Conservation (phyloP, 2,329 filamentous ascomycete genomes). For the Elsinoe batatas region DNA sequence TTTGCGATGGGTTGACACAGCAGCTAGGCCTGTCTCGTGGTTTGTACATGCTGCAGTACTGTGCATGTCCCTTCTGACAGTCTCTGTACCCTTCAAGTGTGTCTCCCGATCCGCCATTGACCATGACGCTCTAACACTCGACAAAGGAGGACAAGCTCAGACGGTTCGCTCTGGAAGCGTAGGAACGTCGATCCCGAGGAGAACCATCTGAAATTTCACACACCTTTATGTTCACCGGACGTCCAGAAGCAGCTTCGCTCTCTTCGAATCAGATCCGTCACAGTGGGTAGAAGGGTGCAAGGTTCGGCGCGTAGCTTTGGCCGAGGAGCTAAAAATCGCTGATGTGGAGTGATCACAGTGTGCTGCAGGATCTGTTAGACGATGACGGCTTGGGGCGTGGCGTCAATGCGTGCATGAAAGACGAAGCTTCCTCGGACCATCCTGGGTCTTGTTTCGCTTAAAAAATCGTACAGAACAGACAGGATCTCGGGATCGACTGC, state of each 20-base stretch:
- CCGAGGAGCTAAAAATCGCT: background rate
- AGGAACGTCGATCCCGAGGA: slow-evolving; percentile 10
- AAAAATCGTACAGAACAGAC: background rate
- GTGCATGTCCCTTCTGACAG: background rate
- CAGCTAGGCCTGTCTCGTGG: background rate
- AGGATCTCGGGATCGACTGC: background rate
- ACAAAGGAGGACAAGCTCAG: slow-evolving; percentile 2
- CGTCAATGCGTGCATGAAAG: background rate
- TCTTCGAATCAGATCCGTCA: slow-evolving; percentile 3
- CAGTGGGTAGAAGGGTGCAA: background rate
- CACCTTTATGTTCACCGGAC: background rate
- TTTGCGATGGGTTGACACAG: background rate
- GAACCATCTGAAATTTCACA: background rate
- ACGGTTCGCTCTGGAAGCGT: slow-evolving; percentile 2
- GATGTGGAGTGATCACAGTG: background rate
- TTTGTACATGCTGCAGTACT: background rate
- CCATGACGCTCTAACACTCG: background rate
- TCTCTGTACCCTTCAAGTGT: background rate
- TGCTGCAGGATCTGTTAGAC: background rate
- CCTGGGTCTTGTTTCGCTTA: slow-evolving; percentile 3
- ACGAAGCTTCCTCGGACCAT: background rate
- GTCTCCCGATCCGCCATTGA: background rate
- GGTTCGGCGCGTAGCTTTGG: slow-evolving; percentile 4
- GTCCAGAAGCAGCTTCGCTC: slow-evolving; percentile 8
- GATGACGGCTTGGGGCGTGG: background rate